phyloP scores from a whole-genome alignment of 306 rosid genomes.

The Abrus precatorius region DNA sequence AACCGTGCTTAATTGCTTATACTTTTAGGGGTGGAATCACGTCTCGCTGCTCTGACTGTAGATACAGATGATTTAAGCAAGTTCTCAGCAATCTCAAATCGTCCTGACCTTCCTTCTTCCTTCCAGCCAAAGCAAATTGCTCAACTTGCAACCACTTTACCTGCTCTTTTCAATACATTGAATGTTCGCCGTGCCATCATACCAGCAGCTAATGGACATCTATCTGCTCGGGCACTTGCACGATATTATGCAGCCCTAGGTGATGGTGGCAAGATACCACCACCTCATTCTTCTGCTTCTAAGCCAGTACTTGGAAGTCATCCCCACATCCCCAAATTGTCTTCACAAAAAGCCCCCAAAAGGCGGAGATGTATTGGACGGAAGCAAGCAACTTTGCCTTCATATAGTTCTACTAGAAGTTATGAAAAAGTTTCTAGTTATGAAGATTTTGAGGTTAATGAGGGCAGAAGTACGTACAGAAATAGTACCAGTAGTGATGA shows the following conservation, averaged over 20 bases:
- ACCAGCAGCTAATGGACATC: constrained; percentile 95
- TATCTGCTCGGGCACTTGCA: constrained; percentile 97
- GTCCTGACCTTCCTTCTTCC: constrained; percentile 73
- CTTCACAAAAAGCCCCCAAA: constrained; percentile 53
- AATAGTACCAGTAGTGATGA: constrained; percentile 47
- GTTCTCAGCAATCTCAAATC: constrained; percentile 56
- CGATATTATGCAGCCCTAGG: constrained; percentile 94
- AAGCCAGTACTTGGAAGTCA: constrained; percentile 91
- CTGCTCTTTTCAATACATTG: constrained; percentile 75
- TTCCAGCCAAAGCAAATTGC: constrained; percentile 73
- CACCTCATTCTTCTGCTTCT: constrained; percentile 76
- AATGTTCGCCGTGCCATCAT: constrained; percentile 86
- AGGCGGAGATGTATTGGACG: constrained; percentile 52
- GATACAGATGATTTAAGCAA: constrained; percentile 69
- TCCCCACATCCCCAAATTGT: constrained; percentile 79
- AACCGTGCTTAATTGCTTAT: constrained; percentile 34
- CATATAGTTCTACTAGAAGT: constrained; percentile 14
- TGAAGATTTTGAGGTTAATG: constrained; percentile 36
- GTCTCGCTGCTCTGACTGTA: constrained; percentile 83
- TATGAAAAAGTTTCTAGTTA: constrained; percentile 44
- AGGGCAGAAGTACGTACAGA: constrained; percentile 38
- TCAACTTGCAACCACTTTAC: constrained; percentile 59
- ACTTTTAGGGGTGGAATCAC: constrained; percentile 86
- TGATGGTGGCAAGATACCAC: constrained; percentile 83
- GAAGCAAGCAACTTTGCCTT: constrained; percentile 47